These are phyloP conservation scores for Pelargonium citronellum DNA, from an alignment of 441 rosid genomes.

Conservation along the genomic window DNA sequence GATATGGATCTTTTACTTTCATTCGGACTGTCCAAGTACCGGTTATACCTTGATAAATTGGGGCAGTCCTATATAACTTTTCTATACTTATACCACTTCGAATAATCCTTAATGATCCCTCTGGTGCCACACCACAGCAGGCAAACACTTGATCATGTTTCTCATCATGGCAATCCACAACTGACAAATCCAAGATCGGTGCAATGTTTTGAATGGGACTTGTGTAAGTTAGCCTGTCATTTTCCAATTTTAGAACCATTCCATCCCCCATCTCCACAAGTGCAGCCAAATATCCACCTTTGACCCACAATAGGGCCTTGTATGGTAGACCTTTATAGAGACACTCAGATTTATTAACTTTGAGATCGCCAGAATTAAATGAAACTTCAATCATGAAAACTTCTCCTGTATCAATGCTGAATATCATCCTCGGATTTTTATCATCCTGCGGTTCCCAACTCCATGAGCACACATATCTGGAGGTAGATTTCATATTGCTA, in stretches of 20 bases:
- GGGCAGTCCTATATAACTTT: slow-evolving; percentile 73
- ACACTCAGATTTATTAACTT: slow-evolving; percentile 67
- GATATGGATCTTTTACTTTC: slow-evolving; percentile 62
- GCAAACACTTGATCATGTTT: slow-evolving; percentile 89
- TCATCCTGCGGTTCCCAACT: slow-evolving; percentile 79
- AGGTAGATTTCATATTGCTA: slow-evolving; percentile 40
- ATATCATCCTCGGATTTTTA: slow-evolving; percentile 58
- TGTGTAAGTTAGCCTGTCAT: slow-evolving; percentile 47
- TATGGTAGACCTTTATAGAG: slow-evolving; percentile 72
- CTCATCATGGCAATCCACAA: slow-evolving; percentile 79
- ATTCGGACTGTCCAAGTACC: slow-evolving; percentile 85
- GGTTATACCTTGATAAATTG: slow-evolving; percentile 86
- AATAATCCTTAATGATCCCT: slow-evolving; percentile 90
- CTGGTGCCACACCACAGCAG: slow-evolving; percentile 92
- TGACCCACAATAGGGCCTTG: slow-evolving; percentile 84
- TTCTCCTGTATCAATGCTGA: slow-evolving; percentile 83
- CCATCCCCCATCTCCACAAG: slow-evolving; percentile 96
- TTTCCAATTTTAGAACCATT: slow-evolving; percentile 63
- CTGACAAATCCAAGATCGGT: slow-evolving; percentile 86
- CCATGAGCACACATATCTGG: slow-evolving; percentile 76
- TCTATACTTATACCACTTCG: slow-evolving; percentile 83
- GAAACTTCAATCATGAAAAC: slow-evolving; percentile 71
- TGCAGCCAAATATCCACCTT: slow-evolving; percentile 73
- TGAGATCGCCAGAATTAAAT: slow-evolving; percentile 41
- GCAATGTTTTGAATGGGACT: slow-evolving; percentile 81